Conservation (phyloP, 164 flowering plant genomes). For the Litsea cubeba region DNA sequence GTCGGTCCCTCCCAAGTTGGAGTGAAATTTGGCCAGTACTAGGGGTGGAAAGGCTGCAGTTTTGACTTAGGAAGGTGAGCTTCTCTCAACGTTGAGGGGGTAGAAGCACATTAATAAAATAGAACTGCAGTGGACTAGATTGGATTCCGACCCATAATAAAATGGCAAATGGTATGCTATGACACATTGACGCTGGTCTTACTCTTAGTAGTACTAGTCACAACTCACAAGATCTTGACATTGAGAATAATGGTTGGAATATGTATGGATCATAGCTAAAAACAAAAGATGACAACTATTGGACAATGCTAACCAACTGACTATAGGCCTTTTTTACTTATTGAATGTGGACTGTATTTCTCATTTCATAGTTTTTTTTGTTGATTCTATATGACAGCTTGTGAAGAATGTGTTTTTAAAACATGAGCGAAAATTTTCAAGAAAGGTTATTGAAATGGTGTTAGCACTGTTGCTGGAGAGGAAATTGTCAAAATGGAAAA, state of each 20-base stretch:
- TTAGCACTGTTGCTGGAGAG: conserved; percentile 25
- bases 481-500: conserved; percentile 23
- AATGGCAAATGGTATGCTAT: no score
- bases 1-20: no score
- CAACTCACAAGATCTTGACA: not conserved
- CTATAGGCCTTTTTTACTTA: not conserved
- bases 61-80: no score
- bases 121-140: no score
- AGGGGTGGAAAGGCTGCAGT: no score
- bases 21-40: no score
- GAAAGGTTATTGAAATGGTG: conserved; percentile 24
- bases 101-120: no score
- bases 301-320: not conserved
- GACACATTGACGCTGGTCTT: no score
- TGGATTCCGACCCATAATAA: no score
- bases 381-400: conserved; percentile 18
- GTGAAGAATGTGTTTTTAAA: conserved; percentile 27
- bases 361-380: not conserved
- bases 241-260: not conserved
- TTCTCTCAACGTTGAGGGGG: no score
- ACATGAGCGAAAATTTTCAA: conserved; percentile 23
- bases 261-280: not conserved
- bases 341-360: not conserved
- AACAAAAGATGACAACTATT: not conserved
- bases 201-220: no score